A percentile compares a stretch with the other conserved stretches of the same genome.
These are phyloP conservation scores for Chlamydomonas sphaeroides DNA, from an alignment of 139 green algal species.

Conservation along the genomic window DNA sequence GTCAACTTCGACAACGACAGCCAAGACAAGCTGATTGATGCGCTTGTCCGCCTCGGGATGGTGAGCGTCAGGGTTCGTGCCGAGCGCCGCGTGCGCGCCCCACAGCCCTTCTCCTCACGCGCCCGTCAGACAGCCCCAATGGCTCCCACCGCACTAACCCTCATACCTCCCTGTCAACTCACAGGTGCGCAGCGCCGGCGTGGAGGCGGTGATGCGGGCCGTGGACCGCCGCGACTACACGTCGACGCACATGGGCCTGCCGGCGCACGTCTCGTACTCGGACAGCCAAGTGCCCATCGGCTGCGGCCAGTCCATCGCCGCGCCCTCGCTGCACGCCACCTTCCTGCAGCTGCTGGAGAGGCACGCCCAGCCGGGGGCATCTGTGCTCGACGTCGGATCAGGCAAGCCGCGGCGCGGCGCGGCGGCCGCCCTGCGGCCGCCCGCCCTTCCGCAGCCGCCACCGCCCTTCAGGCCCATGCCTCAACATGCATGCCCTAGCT, in stretches of 20 bases:
- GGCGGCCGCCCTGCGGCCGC: no score
- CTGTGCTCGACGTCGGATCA: slow-evolving; percentile 88
- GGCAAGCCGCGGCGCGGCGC: no score
- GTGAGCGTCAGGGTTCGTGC: no score
- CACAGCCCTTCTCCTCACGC: no score
- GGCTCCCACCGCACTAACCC: no score
- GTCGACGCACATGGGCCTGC: slow-evolving; percentile 18
- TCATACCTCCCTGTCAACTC: no score
- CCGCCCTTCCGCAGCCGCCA: neutral
- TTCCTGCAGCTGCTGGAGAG: slow-evolving; percentile 83
- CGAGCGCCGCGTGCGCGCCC: no score
- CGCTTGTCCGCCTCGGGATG: neutral
- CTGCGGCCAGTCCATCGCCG: slow-evolving; percentile 84
- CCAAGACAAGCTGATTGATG: slow-evolving; percentile 6
- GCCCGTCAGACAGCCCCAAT: neutral
- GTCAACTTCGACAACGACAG: slow-evolving; percentile 27
- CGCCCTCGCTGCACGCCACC: slow-evolving; percentile 83
- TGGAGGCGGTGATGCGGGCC: slow-evolving; percentile 37
- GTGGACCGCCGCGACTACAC: slow-evolving; percentile 59
- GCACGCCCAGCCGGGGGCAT: slow-evolving; percentile 65
- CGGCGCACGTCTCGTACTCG: slow-evolving; percentile 40
- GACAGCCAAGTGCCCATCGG: slow-evolving; percentile 71
- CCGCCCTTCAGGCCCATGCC: neutral
- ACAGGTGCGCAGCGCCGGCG: neutral
- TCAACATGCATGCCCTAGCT: no score